Evolutionary conservation across 2,329 filamentous ascomycete species (phyloP), one percentile per base, ranked within the genome.

Genomic region (Elsinoe fawcettii): DNA sequence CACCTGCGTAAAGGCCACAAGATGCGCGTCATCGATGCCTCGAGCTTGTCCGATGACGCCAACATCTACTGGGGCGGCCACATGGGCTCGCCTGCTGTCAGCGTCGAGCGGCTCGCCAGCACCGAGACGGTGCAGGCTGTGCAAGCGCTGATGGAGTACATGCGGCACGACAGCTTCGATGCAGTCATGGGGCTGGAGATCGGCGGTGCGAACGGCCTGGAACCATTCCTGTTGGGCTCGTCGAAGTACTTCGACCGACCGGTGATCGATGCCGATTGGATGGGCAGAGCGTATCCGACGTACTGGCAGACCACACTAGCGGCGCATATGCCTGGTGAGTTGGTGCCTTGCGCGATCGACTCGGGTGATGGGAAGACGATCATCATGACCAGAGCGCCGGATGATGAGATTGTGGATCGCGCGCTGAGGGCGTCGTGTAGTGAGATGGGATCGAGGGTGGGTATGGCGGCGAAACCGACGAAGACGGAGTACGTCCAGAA

Each of bases 151-250:
- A 81, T 79, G 67, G 76, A 78, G 49, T 75, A 78, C 25, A 71
- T 77, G n/a, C 59, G 63, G 49, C 70, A 73, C 36, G 66, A 68
- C 14, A 65, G 66, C 1, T 75, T 80, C 20, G 79, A 82, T 18
- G 79, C 81, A 36, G 78, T 85, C 60, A 80, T 86, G 60, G 76
- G 80, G 1, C 67, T 85, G 9, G 84, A 87, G 63, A 84, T 87
- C 56, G 84, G 84, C n/a, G 84, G 84, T 5, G 78, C 77, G 3
- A 87, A 87, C 61, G 83, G 83, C 0, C 71, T 85, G 7, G 77
- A 82, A 61, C 77, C 78, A 7, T 71, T 85, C 68, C 73, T 82
- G 3, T 68, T 83, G 3, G 81, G 81, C 4, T 77, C 79, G 0
- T 77, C 75, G 55, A 70, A 71, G 1, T 75, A 78, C 60, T 77